A percentile compares a stretch with the other conserved stretches of the same genome.
These are phyloP conservation scores for Starmerella floricola DNA, from an alignment of 805 yeast species.

Conservation along the genomic window DNA sequence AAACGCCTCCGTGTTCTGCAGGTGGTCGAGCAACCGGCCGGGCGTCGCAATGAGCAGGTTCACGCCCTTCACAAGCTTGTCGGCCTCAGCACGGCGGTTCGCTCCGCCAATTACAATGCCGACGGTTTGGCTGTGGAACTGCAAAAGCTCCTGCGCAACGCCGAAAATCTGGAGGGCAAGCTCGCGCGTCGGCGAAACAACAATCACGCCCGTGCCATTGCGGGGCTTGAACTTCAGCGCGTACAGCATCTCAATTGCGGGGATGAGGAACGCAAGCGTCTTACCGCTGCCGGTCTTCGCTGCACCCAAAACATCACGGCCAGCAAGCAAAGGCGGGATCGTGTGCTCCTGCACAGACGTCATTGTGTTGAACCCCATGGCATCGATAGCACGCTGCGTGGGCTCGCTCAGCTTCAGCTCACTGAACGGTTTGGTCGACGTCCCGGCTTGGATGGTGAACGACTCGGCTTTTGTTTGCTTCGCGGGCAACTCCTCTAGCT, in stretches of 20 bases:
- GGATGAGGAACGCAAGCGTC: slow-evolving; percentile 87
- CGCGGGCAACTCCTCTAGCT: not conserved
- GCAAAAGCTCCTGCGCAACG: slow-evolving; percentile 91
- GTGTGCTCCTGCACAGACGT: slow-evolving; percentile 92
- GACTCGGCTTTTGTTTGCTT: slow-evolving; percentile 17
- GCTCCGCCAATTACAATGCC: slow-evolving; percentile 99
- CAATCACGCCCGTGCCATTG: slow-evolving; percentile 94
- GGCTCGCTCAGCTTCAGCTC: slow-evolving; percentile 65
- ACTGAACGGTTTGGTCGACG: slow-evolving; percentile 29
- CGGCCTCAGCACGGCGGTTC: slow-evolving; percentile 94
- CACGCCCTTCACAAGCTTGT: slow-evolving; percentile 85
- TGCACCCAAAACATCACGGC: slow-evolving; percentile 97
- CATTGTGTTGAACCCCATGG: slow-evolving; percentile 86
- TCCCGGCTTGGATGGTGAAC: slow-evolving; percentile 17
- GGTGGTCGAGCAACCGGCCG: slow-evolving; percentile 89
- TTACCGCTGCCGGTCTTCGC: slow-evolving; percentile 99
- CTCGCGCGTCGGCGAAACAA: slow-evolving; percentile 95
- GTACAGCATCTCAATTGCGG: slow-evolving; percentile 86
- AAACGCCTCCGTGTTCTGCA: slow-evolving; percentile 89
- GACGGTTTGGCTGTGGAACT: slow-evolving; percentile 77
- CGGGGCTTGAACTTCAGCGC: slow-evolving; percentile 90
- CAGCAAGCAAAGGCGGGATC: slow-evolving; percentile 91
- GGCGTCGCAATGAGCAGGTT: slow-evolving; percentile 93
- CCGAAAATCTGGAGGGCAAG: slow-evolving; percentile 95
- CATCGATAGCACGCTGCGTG: slow-evolving; percentile 65